These are phyloP conservation scores for Fragaria vesca DNA, from an alignment of 306 rosid species.

Conservation along the genomic window DNA sequence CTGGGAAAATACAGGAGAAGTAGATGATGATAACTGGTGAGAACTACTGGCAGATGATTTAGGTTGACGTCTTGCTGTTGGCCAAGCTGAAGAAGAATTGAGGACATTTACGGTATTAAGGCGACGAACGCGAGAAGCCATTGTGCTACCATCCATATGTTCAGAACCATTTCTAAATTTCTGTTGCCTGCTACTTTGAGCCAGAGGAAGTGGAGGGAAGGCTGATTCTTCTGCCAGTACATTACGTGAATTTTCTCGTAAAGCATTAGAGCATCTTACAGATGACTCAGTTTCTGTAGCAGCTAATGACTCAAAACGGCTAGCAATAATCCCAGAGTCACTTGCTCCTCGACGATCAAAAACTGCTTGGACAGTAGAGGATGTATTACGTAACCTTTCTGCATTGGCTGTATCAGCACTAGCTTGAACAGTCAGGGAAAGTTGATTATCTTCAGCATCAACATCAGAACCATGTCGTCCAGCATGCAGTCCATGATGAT, in stretches of 20 bases:
- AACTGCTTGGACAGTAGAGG: slow-evolving; percentile 41
- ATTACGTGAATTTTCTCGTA: slow-evolving; percentile 54
- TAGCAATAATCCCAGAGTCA: slow-evolving; percentile 46
- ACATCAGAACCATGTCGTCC: slow-evolving; percentile 54
- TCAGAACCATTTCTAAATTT: slow-evolving; percentile 50
- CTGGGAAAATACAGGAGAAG: slow-evolving; percentile 14
- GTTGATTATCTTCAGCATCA: slow-evolving; percentile 63
- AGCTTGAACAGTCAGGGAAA: slow-evolving; percentile 72
- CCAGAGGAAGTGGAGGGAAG: slow-evolving; percentile 76
- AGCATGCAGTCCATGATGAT: slow-evolving; percentile 48
- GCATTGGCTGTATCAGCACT: slow-evolving; percentile 68
- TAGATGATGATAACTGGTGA: slow-evolving; percentile 19
- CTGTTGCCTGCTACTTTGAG: slow-evolving; percentile 50
- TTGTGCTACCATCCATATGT: slow-evolving; percentile 46
- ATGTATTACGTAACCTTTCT: slow-evolving; percentile 37
- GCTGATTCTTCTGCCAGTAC: slow-evolving; percentile 59
- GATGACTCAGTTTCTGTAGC: slow-evolving; percentile 54
- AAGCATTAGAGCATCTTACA: slow-evolving; percentile 70
- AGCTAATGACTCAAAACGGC: slow-evolving; percentile 60
- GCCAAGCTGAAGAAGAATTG: slow-evolving; percentile 70
- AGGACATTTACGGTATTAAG: slow-evolving; percentile 50
- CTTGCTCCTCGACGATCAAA: slow-evolving; percentile 38
- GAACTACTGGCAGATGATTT: slow-evolving; percentile 41
- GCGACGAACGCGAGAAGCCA: slow-evolving; percentile 84
- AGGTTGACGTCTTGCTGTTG: slow-evolving; percentile 56